Evolutionary conservation across 2,329 filamentous ascomycete genomes (phyloP).

Genomic region (Ambrosiella xylebori): DNA sequence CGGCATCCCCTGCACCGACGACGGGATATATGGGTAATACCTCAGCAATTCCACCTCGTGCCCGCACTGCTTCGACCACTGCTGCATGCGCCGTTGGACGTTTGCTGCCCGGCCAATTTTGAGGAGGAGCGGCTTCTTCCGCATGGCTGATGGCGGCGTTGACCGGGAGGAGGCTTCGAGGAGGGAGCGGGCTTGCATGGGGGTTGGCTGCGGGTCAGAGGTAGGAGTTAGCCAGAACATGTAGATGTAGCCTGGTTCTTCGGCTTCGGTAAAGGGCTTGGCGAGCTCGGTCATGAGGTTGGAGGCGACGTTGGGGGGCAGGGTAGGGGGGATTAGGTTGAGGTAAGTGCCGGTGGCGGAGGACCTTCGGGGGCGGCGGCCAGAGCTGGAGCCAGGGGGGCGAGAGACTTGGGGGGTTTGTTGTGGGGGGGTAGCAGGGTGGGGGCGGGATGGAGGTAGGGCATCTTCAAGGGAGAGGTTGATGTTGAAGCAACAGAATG

Average conservation of each 20-base stretch:
- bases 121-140: slow-evolving; percentile 44
- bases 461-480: neutral
- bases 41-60: slow-evolving; percentile 75
- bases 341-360: slow-evolving; percentile 24
- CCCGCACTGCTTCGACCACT: slow-evolving; percentile 87
- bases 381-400: slow-evolving; percentile 14
- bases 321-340: slow-evolving; percentile 49
- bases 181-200: slow-evolving; percentile 2
- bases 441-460: neutral
- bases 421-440: neutral
- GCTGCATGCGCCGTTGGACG: slow-evolving; percentile 75
- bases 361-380: slow-evolving; percentile 12
- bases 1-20: slow-evolving; percentile 21
- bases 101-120: slow-evolving; percentile 58
- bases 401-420: slow-evolving; percentile 24
- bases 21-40: slow-evolving; percentile 69
- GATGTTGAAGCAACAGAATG: slow-evolving; percentile 8
- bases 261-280: slow-evolving; percentile 48
- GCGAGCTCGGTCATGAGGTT: slow-evolving; percentile 58
- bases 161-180: slow-evolving; percentile 19
- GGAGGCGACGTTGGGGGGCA: slow-evolving; percentile 52
- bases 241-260: slow-evolving; percentile 85
- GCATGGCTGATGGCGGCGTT: slow-evolving; percentile 19
- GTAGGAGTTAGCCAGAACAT: slow-evolving; percentile 86
- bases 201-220: slow-evolving; percentile 1